Evolutionary conservation across 441 rosid species (phyloP).

Genomic region (Bocquillonia castaneifolia): DNA sequence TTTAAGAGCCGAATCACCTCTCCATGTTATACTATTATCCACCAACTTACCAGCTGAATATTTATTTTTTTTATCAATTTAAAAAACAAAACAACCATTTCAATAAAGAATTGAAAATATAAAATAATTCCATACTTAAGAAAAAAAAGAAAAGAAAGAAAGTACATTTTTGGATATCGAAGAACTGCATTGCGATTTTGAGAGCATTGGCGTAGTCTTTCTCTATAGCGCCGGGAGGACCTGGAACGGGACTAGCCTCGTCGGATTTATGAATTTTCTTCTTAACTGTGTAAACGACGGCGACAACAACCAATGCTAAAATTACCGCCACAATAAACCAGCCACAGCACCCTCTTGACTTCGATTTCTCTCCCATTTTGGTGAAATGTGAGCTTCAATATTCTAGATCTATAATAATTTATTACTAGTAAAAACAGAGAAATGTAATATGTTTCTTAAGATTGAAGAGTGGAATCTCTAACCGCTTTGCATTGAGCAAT

Average conservation of each 20-base stretch:
- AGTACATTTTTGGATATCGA: constrained; percentile 85
- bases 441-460: background rate
- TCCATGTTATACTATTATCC: constrained; percentile 52
- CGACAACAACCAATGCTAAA: constrained; percentile 47
- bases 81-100: background rate
- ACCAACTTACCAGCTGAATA: constrained; percentile 55
- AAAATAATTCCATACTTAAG: background rate
- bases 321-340: constrained; percentile 48
- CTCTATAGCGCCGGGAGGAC: constrained; percentile 73
- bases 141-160: background rate
- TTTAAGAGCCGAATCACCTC: constrained; percentile 60
- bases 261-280: constrained; percentile 39
- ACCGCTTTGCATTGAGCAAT: background rate
- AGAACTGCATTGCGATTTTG: constrained; percentile 67
- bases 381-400: background rate
- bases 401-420: background rate
- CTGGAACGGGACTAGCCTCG: constrained; percentile 43
- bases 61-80: background rate
- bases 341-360: constrained; percentile 56
- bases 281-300: constrained; percentile 46
- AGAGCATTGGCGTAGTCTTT: constrained; percentile 79
- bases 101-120: background rate
- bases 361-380: constrained; percentile 53
- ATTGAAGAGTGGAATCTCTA: background rate
- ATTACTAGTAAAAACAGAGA: too few relatives aligned